Base-by-base conservation (phyloP, 1,284 basidiomycete species). In the Sparassis latifolia region DNA sequence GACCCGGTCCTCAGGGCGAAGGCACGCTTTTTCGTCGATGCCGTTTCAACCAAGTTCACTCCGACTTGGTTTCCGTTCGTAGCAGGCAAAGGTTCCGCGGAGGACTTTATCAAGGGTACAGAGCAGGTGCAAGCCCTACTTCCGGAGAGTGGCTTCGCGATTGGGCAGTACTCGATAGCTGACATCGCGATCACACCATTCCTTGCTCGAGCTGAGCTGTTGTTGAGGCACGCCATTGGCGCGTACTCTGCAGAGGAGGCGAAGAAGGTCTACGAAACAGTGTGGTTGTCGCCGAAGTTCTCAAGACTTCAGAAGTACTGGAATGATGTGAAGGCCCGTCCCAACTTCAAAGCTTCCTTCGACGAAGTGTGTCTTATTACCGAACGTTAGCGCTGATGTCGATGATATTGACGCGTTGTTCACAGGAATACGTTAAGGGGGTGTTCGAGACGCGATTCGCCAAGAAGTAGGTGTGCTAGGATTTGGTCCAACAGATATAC, bases 11-110 rank as follows among this genome's bases (percentile, higher is more conserved):
- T 63, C 6, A 76, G 79, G 20, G 83, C 83, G 4, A 70, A 73
- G 48, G 76, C 72, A 2, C 78, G 82, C 6, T 78, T 82, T 63
- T 81, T 85, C 68, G 76, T 80, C 55, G 78, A 84, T 48, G 65
- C 66, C 3, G 67, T 77, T 38, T 67, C 70, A 3, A 73, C 66
- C 49, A 76, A 76, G 55, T 61, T 78, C 52, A 39, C 62, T n/a
- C 69, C 75, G 0, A 72, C 62, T 28, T 54, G 52, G 45, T 42
- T 27, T 48, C 45, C 44, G 29, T 55, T 62, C 49, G 39, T 68
- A 33, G 68, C 74, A 47, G 41, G 70, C 40, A 7, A 5, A 6
- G 74, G 74, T 52, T 58, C 70, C 7, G 62, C 67, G 5, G 72
- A 73, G 3, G 65, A 59, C 1, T 50, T 82, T 35, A 55, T 76